These are phyloP conservation scores for Phalaenopsis equestris DNA, from an alignment of 106 monocot genomes.

Conservation along the genomic window DNA sequence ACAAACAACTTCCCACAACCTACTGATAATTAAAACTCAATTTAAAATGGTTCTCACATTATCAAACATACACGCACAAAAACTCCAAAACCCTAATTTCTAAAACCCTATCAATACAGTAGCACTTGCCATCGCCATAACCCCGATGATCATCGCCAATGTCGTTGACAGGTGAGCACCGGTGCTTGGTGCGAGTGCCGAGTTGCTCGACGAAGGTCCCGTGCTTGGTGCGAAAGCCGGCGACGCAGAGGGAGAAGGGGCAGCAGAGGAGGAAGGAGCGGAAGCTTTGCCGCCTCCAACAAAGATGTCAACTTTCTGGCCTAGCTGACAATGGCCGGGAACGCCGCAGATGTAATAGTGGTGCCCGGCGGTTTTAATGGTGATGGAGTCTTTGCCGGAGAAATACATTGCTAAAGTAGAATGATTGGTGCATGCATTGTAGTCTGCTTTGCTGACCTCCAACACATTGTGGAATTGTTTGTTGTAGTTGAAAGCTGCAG, in stretches of 20 bases:
- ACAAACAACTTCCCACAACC: too few species aligned
- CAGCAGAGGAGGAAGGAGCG: constrained; percentile 8
- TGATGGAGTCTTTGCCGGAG: constrained; percentile 59
- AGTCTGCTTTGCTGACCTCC: constrained; percentile 43
- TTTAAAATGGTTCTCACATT: too few species aligned
- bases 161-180: not conserved
- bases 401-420: constrained; percentile 24
- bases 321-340: constrained; percentile 44
- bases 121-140: not conserved
- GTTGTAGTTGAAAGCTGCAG: constrained; percentile 60
- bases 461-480: constrained; percentile 50
- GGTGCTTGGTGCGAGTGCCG: not conserved
- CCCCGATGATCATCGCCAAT: not conserved
- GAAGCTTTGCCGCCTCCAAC: constrained; percentile 16
- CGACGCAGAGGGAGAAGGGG: constrained; percentile 8
- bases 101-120: not conserved
- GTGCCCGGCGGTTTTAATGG: constrained; percentile 29
- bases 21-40: too few species aligned
- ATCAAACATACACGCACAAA: too few species aligned
- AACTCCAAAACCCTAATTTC: too few species aligned
- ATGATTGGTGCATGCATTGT: constrained; percentile 22
- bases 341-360: constrained; percentile 54
- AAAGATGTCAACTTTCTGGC: constrained; percentile 55
- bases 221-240: not conserved
- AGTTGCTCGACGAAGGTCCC: not conserved